Conservation (phyloP, 2,329 filamentous ascomycete species). For the Exophiala bonariae region DNA sequence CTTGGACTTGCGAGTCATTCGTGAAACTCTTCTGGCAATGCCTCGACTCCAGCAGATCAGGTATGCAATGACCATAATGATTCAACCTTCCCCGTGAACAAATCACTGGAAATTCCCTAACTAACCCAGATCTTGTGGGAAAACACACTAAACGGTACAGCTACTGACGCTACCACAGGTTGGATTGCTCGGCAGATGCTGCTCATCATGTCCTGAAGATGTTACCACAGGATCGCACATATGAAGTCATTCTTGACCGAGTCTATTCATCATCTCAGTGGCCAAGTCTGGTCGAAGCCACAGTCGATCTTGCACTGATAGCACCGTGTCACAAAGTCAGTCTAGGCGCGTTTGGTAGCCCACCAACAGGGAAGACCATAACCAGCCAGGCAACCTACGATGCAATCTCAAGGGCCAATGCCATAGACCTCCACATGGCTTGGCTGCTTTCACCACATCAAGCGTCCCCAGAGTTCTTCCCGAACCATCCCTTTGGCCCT, state of each 20-base stretch:
- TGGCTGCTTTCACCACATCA: constrained; percentile 9
- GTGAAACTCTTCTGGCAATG: constrained; percentile 16
- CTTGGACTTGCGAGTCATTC: constrained; percentile 9
- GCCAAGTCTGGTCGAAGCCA: constrained; percentile 7
- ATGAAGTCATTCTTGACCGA: constrained; percentile 19
- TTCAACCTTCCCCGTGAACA: no score
- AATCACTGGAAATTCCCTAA: no score
- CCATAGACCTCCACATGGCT: constrained; percentile 16
- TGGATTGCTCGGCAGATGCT: constrained; percentile 16
- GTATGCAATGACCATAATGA: constrained; percentile 5
- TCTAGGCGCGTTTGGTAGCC: constrained; percentile 12
- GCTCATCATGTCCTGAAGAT: constrained; percentile 15
- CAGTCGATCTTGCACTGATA: constrained; percentile 8
- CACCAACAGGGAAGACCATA: neutral
- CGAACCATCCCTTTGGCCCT: neutral
- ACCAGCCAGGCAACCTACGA: constrained; percentile 8
- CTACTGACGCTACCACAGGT: constrained; percentile 1
- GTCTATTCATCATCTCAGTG: constrained; percentile 13
- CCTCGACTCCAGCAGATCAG: constrained; percentile 18
- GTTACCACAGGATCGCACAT: constrained; percentile 10
- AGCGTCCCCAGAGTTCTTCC: neutral
- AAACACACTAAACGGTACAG: no score
- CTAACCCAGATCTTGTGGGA: no score
- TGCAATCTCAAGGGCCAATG: constrained; percentile 11
- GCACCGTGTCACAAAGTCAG: constrained; percentile 13